Evolutionary conservation across 345 rosid species (phyloP), one percentile per base, ranked within the genome.

Genomic region (Rhodamnia argentea): DNA sequence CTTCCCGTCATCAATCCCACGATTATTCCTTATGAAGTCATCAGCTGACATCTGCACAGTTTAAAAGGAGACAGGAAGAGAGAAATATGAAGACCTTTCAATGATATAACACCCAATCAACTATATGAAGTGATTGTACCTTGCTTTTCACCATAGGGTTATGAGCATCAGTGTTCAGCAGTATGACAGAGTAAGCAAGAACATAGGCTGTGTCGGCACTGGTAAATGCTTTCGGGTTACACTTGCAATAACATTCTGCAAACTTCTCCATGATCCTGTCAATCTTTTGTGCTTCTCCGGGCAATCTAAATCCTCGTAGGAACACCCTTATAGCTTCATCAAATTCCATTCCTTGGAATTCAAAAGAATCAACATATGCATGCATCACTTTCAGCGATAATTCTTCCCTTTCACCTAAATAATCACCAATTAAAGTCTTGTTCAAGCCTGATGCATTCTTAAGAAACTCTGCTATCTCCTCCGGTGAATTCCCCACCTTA

Each of bases 201-300:
- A 97, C 99, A 88, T 97, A 97, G 86, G 99, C 99, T 29, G 99
- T 97, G 84, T 97, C 99, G 52, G 99, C 99, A 88, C 98, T 97
- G 40, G 90, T 95, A 88, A 97, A 97, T 87, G 92, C 97, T 88
- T 96, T 96, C 62, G 98, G 97, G 86, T 97, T 97, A 88, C 99
- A 97, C 91, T 96, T 96, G 91, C 99, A 97, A 88, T 93, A 97
- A 84, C 98, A 96, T 91, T 96, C 99, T 37, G 99, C 92, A 88
- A 97, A 97, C 92, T 97, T 97, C 88, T 97, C 99, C 99, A 97
- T 97, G 87, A 97, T 96, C 76, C 99, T 95, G 88, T 97, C 99
- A 86, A 97, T 97, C 92, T 97, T 97, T 88, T 97, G 99, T 83
- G 99, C 99, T 91, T 97, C 99, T 87, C 99, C 99, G 27, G 99